These are phyloP conservation scores for Penicillium palitans DNA, from an alignment of 2,329 filamentous ascomycete genomes.

Conservation along the genomic window DNA sequence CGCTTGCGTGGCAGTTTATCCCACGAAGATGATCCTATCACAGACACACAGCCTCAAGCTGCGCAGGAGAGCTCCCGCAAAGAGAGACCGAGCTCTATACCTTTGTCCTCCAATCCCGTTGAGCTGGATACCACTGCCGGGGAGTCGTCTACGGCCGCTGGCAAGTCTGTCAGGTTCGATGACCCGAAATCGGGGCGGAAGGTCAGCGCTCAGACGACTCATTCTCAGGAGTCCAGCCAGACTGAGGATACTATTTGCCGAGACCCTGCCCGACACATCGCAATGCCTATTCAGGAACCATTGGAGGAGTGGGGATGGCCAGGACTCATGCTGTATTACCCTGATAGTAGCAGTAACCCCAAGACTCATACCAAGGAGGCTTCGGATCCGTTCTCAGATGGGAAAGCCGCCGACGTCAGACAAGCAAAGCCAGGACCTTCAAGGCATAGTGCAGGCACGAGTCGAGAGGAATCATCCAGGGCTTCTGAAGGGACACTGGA, in stretches of 20 bases:
- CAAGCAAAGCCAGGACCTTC: not conserved
- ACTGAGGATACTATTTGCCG: conserved; percentile 37
- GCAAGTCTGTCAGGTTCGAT: conserved; percentile 5
- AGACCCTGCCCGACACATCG: conserved; percentile 32
- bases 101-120: conserved; percentile 2
- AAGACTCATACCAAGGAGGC: conserved; percentile 1
- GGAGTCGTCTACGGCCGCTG: not conserved
- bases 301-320: conserved; percentile 13
- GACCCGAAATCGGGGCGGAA: conserved; percentile 26
- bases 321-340: conserved; percentile 6
- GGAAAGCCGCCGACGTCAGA: conserved; percentile 12
- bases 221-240: conserved; percentile 36
- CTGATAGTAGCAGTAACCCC: not conserved
- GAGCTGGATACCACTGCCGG: conserved; percentile 1
- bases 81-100: not conserved
- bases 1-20: conserved; percentile 14
- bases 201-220: conserved; percentile 34
- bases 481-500: conserved; percentile 6
- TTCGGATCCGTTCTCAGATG: conserved; percentile 26
- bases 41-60: conserved; percentile 1
- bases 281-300: conserved; percentile 21
- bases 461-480: conserved; percentile 1
- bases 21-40: conserved; percentile 10
- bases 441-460: conserved; percentile 16
- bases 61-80: not conserved